Conservation (phyloP, 176 grass and related monocot genomes). For the Poa pratensis region DNA sequence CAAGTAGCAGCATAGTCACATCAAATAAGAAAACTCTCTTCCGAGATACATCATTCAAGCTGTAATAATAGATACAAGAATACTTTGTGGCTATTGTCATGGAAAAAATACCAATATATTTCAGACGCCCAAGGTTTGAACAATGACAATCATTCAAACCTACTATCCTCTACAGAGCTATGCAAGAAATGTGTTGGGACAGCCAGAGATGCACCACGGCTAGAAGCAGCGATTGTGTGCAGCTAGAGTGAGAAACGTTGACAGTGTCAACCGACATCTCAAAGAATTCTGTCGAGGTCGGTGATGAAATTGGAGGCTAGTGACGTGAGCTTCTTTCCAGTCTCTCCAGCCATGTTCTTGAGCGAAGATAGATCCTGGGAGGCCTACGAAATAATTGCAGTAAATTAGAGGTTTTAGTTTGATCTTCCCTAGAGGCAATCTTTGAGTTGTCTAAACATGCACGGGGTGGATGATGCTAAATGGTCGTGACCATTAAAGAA, state of each 20-base stretch:
- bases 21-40: not conserved
- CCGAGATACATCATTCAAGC: not conserved
- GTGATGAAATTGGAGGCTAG: constrained; percentile 84
- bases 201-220: not conserved
- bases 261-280: constrained; percentile 14
- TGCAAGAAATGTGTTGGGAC: constrained; percentile 40
- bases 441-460: not conserved
- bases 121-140: not conserved
- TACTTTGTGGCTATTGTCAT: constrained; percentile 21
- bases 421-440: not conserved
- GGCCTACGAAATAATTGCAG: constrained; percentile 51
- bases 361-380: constrained; percentile 90
- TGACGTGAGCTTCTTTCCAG: constrained; percentile 83
- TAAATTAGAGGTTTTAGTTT: constrained; percentile 1
- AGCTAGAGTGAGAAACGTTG: not conserved
- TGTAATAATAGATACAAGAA: constrained; percentile 30
- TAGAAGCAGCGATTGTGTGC: not conserved
- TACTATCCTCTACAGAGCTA: constrained; percentile 52
- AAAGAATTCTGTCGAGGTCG: constrained; percentile 90
- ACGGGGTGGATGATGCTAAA: not conserved
- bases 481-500: not conserved
- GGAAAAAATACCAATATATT: constrained; percentile 38
- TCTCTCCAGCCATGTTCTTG: constrained; percentile 92
- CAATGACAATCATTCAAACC: constrained; percentile 26
- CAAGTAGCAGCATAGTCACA: not conserved